Evolutionary conservation across 2,329 filamentous ascomycete genomes (phyloP).

Genomic region (Arthrobotrys musiformis): DNA sequence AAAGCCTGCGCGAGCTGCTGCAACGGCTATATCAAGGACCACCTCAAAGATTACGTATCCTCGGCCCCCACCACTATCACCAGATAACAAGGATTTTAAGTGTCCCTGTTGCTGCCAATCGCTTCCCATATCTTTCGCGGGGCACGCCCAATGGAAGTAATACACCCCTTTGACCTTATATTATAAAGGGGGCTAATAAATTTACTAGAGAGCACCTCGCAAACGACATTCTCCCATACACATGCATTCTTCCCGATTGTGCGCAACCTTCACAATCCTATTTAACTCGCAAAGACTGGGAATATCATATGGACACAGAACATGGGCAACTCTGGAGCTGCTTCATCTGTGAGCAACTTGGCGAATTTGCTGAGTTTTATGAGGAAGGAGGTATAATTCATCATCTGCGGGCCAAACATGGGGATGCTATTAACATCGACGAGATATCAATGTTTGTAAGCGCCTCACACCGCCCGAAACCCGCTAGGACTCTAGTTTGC

Average conservation of each 20-base stretch:
- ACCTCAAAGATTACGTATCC: slow-evolving; percentile 7
- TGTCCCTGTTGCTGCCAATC: slow-evolving; percentile 16
- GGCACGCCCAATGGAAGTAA: slow-evolving; percentile 14
- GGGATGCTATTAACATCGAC: background rate
- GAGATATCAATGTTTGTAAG: slow-evolving; percentile 14
- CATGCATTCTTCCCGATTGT: background rate
- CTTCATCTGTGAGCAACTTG: background rate
- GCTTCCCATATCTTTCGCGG: background rate
- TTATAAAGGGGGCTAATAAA: background rate
- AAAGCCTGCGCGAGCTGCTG: background rate
- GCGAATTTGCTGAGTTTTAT: slow-evolving; percentile 1
- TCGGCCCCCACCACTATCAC: background rate
- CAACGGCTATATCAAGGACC: slow-evolving; percentile 2
- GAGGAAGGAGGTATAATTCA: background rate
- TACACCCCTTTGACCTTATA: background rate
- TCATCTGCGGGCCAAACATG: background rate
- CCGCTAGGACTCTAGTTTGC: background rate
- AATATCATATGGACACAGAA: slow-evolving; percentile 2
- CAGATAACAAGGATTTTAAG: background rate
- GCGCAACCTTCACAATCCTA: background rate
- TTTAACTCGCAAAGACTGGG: slow-evolving; percentile 9
- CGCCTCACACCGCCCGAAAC: background rate
- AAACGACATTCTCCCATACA: slow-evolving; percentile 14
- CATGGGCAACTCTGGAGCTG: slow-evolving; percentile 5
- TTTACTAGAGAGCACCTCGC: slow-evolving; percentile 9